Evolutionary conservation across 257 asterid species (phyloP).

Genomic region (Capsicum rhomboideum): DNA sequence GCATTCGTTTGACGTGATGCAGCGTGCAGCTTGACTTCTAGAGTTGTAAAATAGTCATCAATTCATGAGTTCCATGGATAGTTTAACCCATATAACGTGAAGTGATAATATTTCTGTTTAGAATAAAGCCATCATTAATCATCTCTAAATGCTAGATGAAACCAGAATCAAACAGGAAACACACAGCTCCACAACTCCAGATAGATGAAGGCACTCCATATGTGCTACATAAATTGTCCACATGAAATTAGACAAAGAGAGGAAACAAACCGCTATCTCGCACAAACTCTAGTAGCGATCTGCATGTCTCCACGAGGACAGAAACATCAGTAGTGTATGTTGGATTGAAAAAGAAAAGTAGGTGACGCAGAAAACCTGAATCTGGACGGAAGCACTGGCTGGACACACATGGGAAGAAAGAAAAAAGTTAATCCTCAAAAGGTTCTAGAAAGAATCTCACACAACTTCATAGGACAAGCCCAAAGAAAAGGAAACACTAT

Average conservation of each 20-base stretch:
- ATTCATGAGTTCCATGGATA: not conserved
- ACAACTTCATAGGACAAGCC: not conserved
- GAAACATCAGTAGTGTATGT: slow-evolving; percentile 59
- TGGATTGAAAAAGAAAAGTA: slow-evolving; percentile 87
- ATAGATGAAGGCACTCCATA: not conserved
- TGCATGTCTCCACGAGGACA: slow-evolving; percentile 77
- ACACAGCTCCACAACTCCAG: not conserved
- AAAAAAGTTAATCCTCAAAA: not conserved
- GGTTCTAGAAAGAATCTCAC: not conserved
- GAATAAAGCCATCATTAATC: not conserved
- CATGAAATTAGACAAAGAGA: slow-evolving; percentile 2
- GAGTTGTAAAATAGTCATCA: not conserved
- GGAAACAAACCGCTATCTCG: slow-evolving; percentile 53
- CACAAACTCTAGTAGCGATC: slow-evolving; percentile 53
- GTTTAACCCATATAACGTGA: not conserved
- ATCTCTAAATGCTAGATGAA: not conserved
- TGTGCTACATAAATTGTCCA: not conserved
- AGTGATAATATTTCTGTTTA: not conserved
- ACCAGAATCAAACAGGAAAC: not conserved
- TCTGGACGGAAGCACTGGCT: slow-evolving; percentile 85
- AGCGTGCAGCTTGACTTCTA: not conserved
- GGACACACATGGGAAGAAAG: slow-evolving; percentile 20
- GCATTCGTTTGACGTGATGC: not conserved
- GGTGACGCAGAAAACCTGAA: slow-evolving; percentile 67
- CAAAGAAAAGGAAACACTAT: not conserved